Evolutionary conservation across 768 basidiomycete genomes (phyloP).

Genomic region (Mycena rebaudengoi): DNA sequence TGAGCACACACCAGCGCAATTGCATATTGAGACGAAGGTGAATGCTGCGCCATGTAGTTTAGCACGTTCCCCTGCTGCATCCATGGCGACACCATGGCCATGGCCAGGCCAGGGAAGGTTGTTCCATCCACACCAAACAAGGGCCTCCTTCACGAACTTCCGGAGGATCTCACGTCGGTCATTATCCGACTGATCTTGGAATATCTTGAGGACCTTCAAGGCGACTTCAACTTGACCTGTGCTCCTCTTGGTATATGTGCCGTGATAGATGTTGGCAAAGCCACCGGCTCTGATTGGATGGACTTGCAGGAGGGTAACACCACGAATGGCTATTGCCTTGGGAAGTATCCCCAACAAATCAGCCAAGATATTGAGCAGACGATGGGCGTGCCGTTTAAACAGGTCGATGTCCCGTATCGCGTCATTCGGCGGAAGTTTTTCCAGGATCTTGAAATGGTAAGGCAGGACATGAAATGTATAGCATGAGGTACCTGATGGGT

Average conservation of each 20-base stretch:
- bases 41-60: not conserved
- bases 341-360: not conserved
- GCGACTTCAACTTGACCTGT: no score
- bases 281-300: no score
- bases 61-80: not conserved
- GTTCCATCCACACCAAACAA: not conserved
- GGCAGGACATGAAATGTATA: not conserved
- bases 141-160: constrained; percentile 4
- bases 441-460: not conserved
- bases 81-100: constrained; percentile 3
- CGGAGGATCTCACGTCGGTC: not conserved
- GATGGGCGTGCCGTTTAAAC: not conserved
- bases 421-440: no score
- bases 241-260: no score
- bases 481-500: not conserved
- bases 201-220: not conserved
- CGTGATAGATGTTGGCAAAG: no score
- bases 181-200: not conserved
- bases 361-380: not conserved
- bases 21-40: not conserved
- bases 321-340: not conserved
- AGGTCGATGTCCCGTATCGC: not conserved
- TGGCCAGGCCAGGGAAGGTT: not conserved
- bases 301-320: no score
- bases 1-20: not conserved